A percentile compares a stretch with the other conserved stretches of the same genome.
Conservation (phyloP, 495 filamentous ascomycete genomes). For the Aspergillus sparsus region DNA sequence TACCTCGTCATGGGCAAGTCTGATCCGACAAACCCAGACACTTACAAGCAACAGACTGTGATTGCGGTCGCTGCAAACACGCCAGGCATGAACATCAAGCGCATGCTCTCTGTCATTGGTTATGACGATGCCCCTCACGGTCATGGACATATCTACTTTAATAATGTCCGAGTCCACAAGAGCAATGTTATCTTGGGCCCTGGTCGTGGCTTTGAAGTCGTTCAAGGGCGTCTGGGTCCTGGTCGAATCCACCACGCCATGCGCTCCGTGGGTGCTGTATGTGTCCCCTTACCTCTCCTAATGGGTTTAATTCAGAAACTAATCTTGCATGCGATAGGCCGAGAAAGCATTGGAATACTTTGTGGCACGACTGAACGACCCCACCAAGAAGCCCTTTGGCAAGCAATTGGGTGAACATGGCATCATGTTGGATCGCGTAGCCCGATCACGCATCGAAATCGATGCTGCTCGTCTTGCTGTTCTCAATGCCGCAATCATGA, state of each 20-base stretch:
- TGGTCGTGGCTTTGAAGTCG: constrained; percentile 17
- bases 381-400: constrained; percentile 13
- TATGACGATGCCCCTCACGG: constrained; percentile 19
- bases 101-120: constrained; percentile 15
- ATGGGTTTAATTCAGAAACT: not conserved
- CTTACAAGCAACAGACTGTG: constrained; percentile 12
- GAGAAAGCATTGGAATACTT: constrained; percentile 14
- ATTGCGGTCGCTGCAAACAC: constrained; percentile 14
- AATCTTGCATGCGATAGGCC: not conserved
- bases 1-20: constrained; percentile 18
- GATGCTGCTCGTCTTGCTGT: constrained; percentile 15
- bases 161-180: constrained; percentile 14
- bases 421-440: constrained; percentile 16
- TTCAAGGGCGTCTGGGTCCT: constrained; percentile 17
- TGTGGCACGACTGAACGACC: constrained; percentile 11
- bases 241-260: constrained; percentile 22
- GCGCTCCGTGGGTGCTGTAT: constrained; percentile 16
- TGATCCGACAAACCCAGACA: constrained; percentile 7
- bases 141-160: constrained; percentile 12
- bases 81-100: constrained; percentile 14
- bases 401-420: constrained; percentile 1
- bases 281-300: not conserved
- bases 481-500: constrained; percentile 15
- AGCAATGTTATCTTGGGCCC: constrained; percentile 15
- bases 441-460: constrained; percentile 15